Evolutionary conservation across 148 eudicot species (phyloP).

Genomic region (Amaranthus cruentus): DNA sequence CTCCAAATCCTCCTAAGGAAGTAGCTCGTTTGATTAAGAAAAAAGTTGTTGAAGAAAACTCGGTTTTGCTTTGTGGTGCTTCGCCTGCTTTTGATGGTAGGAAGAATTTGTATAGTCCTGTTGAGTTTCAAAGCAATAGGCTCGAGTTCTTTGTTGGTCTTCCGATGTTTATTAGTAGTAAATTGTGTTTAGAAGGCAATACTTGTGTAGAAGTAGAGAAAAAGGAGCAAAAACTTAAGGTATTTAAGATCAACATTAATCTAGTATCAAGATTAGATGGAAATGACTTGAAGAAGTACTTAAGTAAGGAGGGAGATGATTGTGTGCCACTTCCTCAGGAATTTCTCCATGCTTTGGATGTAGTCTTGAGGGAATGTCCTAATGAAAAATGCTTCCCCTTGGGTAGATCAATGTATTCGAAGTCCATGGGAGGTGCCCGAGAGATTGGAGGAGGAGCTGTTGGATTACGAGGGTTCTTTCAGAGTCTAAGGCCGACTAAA

Average conservation of each 20-base stretch:
- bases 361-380: conserved; percentile 73
- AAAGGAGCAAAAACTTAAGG: conserved; percentile 31
- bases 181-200: conserved; percentile 13
- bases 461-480: conserved; percentile 82
- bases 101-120: conserved; percentile 69
- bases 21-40: conserved; percentile 60
- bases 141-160: conserved; percentile 70
- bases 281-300: conserved; percentile 45
- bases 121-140: conserved; percentile 59
- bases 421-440: conserved; percentile 65
- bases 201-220: conserved; percentile 17
- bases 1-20: conserved; percentile 75
- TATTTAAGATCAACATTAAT: conserved; percentile 61
- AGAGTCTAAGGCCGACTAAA: conserved; percentile 86
- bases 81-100: conserved; percentile 81
- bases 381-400: conserved; percentile 50
- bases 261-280: conserved; percentile 82
- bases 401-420: conserved; percentile 76
- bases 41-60: conserved; percentile 56
- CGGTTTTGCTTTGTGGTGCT: conserved; percentile 45
- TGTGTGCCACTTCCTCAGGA: conserved; percentile 73
- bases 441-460: conserved; percentile 88
- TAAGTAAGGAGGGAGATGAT: conserved; percentile 50
- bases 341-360: conserved; percentile 90
- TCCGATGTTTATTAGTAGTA: conserved; percentile 37